Evolutionary conservation across 306 rosid genomes (phyloP).

Genomic region (Echinosophora koreensis): DNA sequence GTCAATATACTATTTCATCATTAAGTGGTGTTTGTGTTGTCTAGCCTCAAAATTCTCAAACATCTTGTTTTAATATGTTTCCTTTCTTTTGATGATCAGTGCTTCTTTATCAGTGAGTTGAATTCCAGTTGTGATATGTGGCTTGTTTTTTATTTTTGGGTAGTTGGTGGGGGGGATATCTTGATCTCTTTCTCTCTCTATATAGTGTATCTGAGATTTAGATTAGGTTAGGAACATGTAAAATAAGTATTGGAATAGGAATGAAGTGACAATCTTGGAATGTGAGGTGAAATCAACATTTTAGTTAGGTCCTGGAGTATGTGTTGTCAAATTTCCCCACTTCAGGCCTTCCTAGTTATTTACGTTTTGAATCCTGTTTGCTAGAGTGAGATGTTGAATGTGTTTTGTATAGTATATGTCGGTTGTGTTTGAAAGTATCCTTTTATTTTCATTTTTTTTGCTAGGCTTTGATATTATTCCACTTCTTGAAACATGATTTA

Average conservation of each 20-base stretch:
- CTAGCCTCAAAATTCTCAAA: too few relatives aligned
- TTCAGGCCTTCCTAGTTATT: not conserved
- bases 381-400: too few relatives aligned
- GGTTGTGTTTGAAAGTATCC: not conserved
- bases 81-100: slow-evolving; percentile 3
- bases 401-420: too few relatives aligned
- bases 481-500: too few relatives aligned
- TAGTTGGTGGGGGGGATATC: not conserved
- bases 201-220: not conserved
- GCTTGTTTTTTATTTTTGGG: not conserved
- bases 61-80: not conserved
- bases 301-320: not conserved
- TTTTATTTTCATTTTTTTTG: not conserved
- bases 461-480: slow-evolving; percentile 10
- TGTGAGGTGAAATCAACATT: not conserved
- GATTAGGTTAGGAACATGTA: not conserved
- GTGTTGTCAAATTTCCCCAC: not conserved
- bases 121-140: not conserved
- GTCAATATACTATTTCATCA: too few relatives aligned
- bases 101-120: not conserved
- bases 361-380: not conserved
- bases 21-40: too few relatives aligned
- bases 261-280: not conserved
- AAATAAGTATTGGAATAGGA: not conserved
- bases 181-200: slow-evolving; percentile 3